These are phyloP conservation scores for Amanita rubescens DNA, from an alignment of 768 basidiomycete genomes.

Conservation along the genomic window DNA sequence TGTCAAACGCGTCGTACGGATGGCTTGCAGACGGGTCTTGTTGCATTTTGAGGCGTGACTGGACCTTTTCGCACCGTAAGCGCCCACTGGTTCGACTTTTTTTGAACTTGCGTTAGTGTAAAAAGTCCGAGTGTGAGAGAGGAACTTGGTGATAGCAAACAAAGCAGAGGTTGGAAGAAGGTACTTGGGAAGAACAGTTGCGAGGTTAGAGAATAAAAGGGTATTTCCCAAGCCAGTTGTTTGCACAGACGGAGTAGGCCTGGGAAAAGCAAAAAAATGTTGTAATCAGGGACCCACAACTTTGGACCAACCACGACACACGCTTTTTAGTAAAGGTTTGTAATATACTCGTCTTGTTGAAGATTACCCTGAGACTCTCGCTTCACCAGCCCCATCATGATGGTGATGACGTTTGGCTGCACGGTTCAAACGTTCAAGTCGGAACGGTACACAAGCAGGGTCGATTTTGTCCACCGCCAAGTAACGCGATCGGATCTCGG, in stretches of 20 bases:
- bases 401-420: not conserved
- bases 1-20: not conserved
- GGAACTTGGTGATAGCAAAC: not conserved
- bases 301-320: not conserved
- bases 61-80: not conserved
- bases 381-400: not conserved
- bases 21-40: not conserved
- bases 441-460: too few species aligned
- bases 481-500: too few species aligned
- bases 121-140: not conserved
- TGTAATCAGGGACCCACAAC: slow-evolving; percentile 7
- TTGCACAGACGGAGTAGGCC: not conserved
- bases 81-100: not conserved
- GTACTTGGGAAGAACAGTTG: not conserved
- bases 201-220: not conserved
- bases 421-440: too few species aligned
- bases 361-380: too few species aligned
- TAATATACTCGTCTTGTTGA: too few species aligned
- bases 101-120: not conserved
- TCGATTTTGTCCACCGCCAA: too few species aligned
- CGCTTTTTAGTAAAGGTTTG: not conserved
- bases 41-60: not conserved
- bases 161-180: not conserved
- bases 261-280: slow-evolving; percentile 4
- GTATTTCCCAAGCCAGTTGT: not conserved